Base-by-base conservation (phyloP, 805 yeast genomes). In the Sugiyamaella floridensis region DNA sequence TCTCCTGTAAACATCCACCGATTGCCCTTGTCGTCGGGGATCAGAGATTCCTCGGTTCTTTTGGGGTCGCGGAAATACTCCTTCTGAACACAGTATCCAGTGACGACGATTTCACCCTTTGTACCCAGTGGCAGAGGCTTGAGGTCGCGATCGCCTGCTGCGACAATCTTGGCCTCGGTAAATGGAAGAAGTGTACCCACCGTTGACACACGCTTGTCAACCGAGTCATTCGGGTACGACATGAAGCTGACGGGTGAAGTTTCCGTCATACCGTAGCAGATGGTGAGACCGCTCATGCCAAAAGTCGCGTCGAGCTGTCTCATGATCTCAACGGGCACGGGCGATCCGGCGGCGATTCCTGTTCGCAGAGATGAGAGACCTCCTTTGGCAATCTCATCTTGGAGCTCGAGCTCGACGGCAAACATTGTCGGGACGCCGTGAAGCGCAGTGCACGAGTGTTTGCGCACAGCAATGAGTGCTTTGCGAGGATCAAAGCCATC, bases 341-440 rank as follows among this genome's bases (percentile, higher is more conserved):
- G 53, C 9, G 68, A 61, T 14, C 67, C 67, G 18, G 68, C 65
- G 10, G 65, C 67, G 18, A 65, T 65, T 14, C 68, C 68, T 2
- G 63, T 64, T 15, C 64, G 53, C 37, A 65, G 59, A 32, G 57
- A 55, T 40, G 60, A 49, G 49, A 62, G 57, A 8, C 61, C 63
- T 5, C 59, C 60, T 41, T 55, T 47, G 5, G 51, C 53, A 19
- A 54, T 51, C 12, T 55, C 59, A 14, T 60, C 64, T 41, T 54
- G 50, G 16, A 54, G 48, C n/a, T 58, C 58, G 42, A 64, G 53
- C 49, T 64, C 60, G 4, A 64, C 62, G 8, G 62, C 65, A 47
- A 61, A 64, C 68, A 64, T 64, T n/a, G 68, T 64, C 2, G 68
- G 68, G 2, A 64, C 68, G 4, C 68, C 68, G 41, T 60, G 56